A percentile compares a stretch with the other conserved stretches of the same genome.
Conservation (phyloP, 176 grass and related monocot genomes). For the Cymbopogon citratus region DNA sequence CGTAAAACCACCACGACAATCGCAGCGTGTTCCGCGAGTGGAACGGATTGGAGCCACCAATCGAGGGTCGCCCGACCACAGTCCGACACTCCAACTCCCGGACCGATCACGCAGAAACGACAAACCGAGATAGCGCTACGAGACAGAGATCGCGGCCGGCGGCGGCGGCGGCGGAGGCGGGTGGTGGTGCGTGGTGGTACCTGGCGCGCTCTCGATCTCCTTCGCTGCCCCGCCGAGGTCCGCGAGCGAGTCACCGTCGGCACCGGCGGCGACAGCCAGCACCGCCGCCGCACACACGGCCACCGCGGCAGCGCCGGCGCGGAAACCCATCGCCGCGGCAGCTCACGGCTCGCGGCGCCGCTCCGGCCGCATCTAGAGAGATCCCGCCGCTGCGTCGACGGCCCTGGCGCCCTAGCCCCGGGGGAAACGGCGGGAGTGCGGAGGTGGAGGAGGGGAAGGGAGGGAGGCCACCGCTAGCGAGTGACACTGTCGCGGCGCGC, state of each 20-base stretch:
- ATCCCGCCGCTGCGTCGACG: background rate
- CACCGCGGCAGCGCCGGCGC: background rate
- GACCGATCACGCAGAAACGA: background rate
- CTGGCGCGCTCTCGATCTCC: constrained; percentile 44
- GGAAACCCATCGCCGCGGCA: background rate
- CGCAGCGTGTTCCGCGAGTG: background rate
- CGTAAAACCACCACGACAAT: background rate
- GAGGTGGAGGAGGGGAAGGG: background rate
- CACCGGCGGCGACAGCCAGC: background rate
- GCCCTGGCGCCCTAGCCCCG: background rate
- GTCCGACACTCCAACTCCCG: background rate
- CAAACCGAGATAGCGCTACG: background rate
- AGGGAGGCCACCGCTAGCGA: background rate
- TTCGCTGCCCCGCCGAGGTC: constrained; percentile 26
- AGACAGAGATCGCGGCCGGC: background rate
- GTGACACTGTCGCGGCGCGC: background rate
- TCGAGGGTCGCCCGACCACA: background rate
- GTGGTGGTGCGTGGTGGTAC: constrained; percentile 15
- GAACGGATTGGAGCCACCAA: background rate
- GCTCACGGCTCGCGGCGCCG: background rate
- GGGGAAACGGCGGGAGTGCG: background rate
- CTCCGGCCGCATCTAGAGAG: constrained; percentile 3
- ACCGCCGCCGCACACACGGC: background rate
- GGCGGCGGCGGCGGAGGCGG: background rate
- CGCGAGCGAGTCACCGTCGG: background rate